Evolutionary conservation across 306 rosid species (phyloP).

Genomic region (Mimosa bimucronata): DNA sequence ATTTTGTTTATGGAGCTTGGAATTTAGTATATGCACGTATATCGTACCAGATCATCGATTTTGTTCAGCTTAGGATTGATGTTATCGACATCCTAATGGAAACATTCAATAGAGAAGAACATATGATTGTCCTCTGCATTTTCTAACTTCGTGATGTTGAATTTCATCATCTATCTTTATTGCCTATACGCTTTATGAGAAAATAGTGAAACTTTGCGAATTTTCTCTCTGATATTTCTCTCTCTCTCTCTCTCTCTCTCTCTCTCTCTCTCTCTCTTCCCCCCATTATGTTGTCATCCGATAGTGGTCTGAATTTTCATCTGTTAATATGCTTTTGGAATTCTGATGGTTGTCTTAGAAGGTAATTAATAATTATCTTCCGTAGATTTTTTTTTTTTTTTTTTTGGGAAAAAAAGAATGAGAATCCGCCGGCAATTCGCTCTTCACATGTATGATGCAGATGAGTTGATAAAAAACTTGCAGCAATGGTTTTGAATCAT

Average conservation of each 20-base stretch:
- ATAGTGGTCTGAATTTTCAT: too few relatives aligned
- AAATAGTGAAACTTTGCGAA: not conserved
- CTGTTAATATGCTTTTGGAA: not conserved
- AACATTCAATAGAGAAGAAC: not conserved
- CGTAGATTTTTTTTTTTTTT: too few relatives aligned
- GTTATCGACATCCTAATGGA: not conserved
- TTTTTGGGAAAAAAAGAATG: not conserved
- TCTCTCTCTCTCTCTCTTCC: too few relatives aligned
- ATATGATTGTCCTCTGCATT: too few relatives aligned
- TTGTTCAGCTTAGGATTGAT: not conserved
- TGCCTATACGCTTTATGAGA: not conserved
- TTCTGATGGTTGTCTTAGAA: not conserved
- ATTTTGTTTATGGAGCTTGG: not conserved
- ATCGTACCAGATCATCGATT: not conserved
- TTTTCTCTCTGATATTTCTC: not conserved
- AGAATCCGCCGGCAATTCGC: not conserved
- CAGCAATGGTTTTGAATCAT: not conserved
- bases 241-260: not conserved
- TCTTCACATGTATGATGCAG: not conserved
- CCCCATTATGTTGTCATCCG: not conserved
- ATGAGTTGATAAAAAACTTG: not conserved
- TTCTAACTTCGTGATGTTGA: not conserved
- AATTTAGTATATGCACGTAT: not conserved
- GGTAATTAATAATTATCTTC: not conserved
- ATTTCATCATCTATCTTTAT: not conserved